Percentiles rank a stretch among this genome's conserved stretches.
phyloP scores from a whole-genome alignment of 257 asterid genomes.

The Lantana camara region DNA sequence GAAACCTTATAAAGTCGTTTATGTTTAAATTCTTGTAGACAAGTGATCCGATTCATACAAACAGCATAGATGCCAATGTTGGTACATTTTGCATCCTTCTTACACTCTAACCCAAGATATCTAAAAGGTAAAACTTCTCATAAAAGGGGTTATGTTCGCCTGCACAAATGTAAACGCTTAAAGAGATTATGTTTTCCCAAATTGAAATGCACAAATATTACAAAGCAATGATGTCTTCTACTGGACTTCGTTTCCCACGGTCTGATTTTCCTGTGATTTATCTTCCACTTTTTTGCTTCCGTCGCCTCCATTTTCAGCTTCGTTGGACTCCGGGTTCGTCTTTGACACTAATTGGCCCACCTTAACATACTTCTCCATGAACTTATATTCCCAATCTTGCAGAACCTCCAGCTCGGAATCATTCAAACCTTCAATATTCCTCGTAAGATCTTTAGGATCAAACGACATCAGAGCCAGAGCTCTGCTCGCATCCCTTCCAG shows the following conservation, averaged over 20 bases:
- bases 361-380: conserved; percentile 85
- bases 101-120: conserved; percentile 18
- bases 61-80: neutral
- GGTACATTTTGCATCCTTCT: conserved; percentile 12
- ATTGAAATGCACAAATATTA: neutral
- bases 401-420: conserved; percentile 69
- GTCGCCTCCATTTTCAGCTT: conserved; percentile 28
- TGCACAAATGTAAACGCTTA: conserved; percentile 3
- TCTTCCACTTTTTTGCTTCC: conserved; percentile 30
- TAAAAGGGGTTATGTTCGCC: neutral
- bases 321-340: conserved; percentile 28
- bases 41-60: neutral
- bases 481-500: conserved; percentile 95
- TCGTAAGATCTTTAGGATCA: conserved; percentile 76
- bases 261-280: conserved; percentile 22
- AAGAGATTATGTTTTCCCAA: conserved; percentile 12
- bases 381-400: conserved; percentile 91
- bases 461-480: conserved; percentile 94
- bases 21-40: conserved; percentile 11
- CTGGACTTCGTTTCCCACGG: conserved; percentile 29
- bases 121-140: neutral
- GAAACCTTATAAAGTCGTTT: conserved; percentile 1
- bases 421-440: conserved; percentile 72
- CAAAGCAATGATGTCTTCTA: conserved; percentile 16
- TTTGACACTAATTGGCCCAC: conserved; percentile 70